A percentile compares a stretch with the other conserved stretches of the same genome.
phyloP scores from a whole-genome alignment of 192 early-diverging fungal species.

The Geranomyces variabilis region DNA sequence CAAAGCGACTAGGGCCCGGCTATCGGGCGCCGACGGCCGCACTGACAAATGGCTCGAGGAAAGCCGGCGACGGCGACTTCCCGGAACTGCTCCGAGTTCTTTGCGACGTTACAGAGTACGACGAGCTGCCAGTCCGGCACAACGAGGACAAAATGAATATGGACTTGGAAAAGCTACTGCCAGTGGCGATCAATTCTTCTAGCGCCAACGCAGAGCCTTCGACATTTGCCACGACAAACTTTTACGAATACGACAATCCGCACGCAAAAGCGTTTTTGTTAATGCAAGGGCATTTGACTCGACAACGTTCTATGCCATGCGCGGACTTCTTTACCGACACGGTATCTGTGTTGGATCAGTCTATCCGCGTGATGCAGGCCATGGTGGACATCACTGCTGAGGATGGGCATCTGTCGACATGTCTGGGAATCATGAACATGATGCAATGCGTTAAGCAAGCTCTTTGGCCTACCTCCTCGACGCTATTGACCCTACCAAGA shows the following conservation, averaged over 20 bases:
- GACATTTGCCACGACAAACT: conserved; percentile 6
- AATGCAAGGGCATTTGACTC: conserved; percentile 84
- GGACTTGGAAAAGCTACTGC: conserved; percentile 76
- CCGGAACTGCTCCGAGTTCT: conserved; percentile 75
- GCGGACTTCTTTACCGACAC: conserved; percentile 93
- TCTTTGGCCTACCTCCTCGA: conserved; percentile 75
- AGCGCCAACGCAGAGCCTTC: background rate
- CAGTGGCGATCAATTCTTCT: conserved; percentile 54
- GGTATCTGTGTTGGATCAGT: conserved; percentile 86
- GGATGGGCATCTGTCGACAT: conserved; percentile 65
- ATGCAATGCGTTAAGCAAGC: conserved; percentile 95
- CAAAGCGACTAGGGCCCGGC: conserved; percentile 55
- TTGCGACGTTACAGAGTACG: conserved; percentile 83
- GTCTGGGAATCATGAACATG: conserved; percentile 77
- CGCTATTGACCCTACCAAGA: conserved; percentile 68
- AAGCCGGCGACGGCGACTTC: conserved; percentile 47
- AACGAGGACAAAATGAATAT: conserved; percentile 92
- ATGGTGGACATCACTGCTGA: conserved; percentile 87
- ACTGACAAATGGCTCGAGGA: background rate
- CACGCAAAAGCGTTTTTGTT: conserved; percentile 91
- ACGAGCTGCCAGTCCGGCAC: conserved; percentile 90
- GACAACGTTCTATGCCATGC: conserved; percentile 73
- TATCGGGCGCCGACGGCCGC: conserved; percentile 38
- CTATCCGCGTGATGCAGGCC: conserved; percentile 88
- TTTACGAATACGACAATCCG: conserved; percentile 72